Conservation (phyloP, 192 early-diverging fungal species). For the Gigaspora rosea region DNA sequence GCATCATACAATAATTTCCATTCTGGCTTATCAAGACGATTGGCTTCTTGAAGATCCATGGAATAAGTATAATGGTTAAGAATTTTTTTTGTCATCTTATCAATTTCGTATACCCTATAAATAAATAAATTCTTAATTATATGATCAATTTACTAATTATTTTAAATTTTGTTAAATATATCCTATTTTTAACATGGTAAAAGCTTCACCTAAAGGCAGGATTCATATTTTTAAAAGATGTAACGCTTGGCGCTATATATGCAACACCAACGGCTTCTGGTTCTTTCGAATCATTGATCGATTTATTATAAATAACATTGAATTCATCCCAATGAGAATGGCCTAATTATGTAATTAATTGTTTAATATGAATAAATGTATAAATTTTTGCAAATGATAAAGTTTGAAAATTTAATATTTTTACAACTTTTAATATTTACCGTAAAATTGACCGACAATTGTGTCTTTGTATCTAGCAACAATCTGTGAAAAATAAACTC, state of each 20-base stretch:
- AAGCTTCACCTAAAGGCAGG: conserved; percentile 7
- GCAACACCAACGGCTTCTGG: background rate
- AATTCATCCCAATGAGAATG: conserved; percentile 22
- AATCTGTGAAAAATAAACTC: conserved; percentile 8
- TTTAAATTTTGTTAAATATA: background rate
- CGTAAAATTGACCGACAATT: conserved; percentile 16
- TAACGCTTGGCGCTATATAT: conserved; percentile 12
- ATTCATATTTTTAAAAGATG: conserved; percentile 14
- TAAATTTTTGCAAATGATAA: background rate
- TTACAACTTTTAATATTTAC: background rate
- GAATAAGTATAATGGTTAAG: conserved; percentile 18
- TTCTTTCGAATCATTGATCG: background rate
- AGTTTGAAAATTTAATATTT: no score
- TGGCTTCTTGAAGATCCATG: conserved; percentile 13
- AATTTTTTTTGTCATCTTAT: conserved; percentile 9
- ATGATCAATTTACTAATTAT: no score
- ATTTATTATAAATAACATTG: conserved; percentile 5
- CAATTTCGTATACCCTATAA: conserved; percentile 14
- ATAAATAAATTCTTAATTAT: background rate
- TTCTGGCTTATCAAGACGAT: background rate
- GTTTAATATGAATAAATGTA: background rate
- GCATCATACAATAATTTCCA: conserved; percentile 27
- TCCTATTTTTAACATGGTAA: background rate
- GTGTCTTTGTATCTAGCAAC: conserved; percentile 1
- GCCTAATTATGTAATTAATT: background rate